Conservation (phyloP, 2,329 filamentous ascomycete genomes). For the Magnaporthiopsis poae region DNA sequence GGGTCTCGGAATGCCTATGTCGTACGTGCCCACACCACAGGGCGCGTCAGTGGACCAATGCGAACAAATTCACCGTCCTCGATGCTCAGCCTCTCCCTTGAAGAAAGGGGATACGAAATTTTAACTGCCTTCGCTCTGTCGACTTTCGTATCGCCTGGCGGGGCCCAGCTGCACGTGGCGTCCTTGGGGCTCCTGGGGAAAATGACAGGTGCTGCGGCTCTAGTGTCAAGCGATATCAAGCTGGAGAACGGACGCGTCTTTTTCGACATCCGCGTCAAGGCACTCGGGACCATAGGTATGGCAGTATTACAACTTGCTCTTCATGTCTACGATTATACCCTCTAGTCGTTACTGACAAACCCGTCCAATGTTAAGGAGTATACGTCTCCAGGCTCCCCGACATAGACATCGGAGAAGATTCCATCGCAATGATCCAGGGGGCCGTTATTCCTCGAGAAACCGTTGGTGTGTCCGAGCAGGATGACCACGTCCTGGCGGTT, state of each 20-base stretch:
- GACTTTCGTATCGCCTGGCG: constrained; percentile 43
- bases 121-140: constrained; percentile 62
- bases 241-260: constrained; percentile 46
- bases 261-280: constrained; percentile 64
- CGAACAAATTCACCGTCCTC: constrained; percentile 32
- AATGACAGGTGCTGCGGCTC: constrained; percentile 78
- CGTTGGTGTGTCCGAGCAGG: constrained; percentile 46
- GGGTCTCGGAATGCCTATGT: constrained; percentile 52
- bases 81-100: constrained; percentile 54
- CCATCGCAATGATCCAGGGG: constrained; percentile 67
- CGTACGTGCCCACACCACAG: constrained; percentile 61
- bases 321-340: background rate
- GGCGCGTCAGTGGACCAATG: constrained; percentile 47
- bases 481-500: constrained; percentile 59
- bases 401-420: constrained; percentile 51
- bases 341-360: background rate
- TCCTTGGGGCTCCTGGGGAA: constrained; percentile 73
- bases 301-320: background rate
- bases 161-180: constrained; percentile 44
- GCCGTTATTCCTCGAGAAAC: constrained; percentile 57
- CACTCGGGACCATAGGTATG: constrained; percentile 63
- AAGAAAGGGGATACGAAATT: constrained; percentile 65
- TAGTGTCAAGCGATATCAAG: constrained; percentile 52
- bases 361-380: constrained; percentile 41
- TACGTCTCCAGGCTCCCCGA: constrained; percentile 63